These are phyloP conservation scores for Seiridium unicorne DNA, from an alignment of 2,329 filamentous ascomycete species.

Conservation along the genomic window DNA sequence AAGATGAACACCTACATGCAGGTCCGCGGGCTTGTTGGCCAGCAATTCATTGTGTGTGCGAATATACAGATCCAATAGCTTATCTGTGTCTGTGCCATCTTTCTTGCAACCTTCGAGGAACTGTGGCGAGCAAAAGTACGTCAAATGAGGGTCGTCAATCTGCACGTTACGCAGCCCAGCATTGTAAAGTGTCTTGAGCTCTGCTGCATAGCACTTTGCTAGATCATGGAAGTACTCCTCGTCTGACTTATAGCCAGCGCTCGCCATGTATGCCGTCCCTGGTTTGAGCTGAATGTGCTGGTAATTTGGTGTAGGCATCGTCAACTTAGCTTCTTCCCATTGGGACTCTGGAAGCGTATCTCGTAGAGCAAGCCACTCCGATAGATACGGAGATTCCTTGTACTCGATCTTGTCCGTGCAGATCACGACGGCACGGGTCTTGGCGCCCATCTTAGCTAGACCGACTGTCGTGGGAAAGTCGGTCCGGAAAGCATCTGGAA, in stretches of 20 bases:
- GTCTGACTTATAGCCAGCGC: conserved; percentile 47
- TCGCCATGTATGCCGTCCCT: conserved; percentile 43
- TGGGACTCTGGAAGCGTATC: conserved; percentile 47
- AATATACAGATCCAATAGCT: conserved; percentile 58
- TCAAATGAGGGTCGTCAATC: conserved; percentile 54
- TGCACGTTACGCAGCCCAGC: conserved; percentile 52
- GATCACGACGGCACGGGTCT: conserved; percentile 31
- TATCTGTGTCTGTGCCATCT: conserved; percentile 49
- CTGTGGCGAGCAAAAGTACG: conserved; percentile 56
- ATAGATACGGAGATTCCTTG: conserved; percentile 37
- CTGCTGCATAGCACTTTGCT: conserved; percentile 49
- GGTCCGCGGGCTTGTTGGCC: conserved; percentile 48
- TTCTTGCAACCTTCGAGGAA: conserved; percentile 58
- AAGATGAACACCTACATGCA: conserved; percentile 64
- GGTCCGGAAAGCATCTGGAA: conserved; percentile 61
- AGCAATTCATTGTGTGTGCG: conserved; percentile 61
- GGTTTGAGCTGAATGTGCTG: conserved; percentile 62
- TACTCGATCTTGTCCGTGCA: conserved; percentile 35
- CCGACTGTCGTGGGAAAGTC: conserved; percentile 36
- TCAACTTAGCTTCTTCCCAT: conserved; percentile 62
- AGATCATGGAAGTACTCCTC: conserved; percentile 54
- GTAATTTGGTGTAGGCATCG: conserved; percentile 60
- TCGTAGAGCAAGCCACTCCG: conserved; percentile 36
- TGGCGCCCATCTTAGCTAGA: conserved; percentile 30
- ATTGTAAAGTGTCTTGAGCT: conserved; percentile 51